Evolutionary conservation across 257 asterid species (phyloP).

Genomic region (Penstemon davidsonii): DNA sequence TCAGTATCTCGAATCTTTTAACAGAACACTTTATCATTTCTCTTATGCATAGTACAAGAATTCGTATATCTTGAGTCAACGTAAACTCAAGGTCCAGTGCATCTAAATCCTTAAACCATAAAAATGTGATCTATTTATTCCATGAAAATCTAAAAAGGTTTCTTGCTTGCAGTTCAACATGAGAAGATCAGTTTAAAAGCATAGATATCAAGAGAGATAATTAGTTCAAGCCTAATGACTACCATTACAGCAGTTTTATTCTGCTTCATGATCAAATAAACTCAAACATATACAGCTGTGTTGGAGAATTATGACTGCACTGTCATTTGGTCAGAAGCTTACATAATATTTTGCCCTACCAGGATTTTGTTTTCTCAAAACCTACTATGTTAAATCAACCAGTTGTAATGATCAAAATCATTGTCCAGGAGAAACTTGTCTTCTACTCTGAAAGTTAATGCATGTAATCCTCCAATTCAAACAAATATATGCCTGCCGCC

Average conservation of each 20-base stretch:
- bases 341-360: too few relatives aligned
- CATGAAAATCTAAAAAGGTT: neutral
- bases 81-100: neutral
- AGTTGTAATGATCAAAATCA: too few relatives aligned
- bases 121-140: neutral
- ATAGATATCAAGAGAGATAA: neutral
- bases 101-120: neutral
- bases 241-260: neutral
- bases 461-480: conserved; percentile 11
- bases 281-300: neutral
- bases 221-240: neutral
- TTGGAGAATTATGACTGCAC: too few relatives aligned
- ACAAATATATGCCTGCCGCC: neutral
- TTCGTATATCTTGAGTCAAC: neutral
- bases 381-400: too few relatives aligned
- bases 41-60: neutral
- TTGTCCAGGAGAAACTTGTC: too few relatives aligned
- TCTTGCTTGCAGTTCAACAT: conserved; percentile 1
- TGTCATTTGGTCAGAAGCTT: too few relatives aligned
- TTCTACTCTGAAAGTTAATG: too few relatives aligned
- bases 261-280: neutral
- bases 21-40: neutral
- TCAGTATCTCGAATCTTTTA: neutral
- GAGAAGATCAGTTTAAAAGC: too few relatives aligned
- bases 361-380: too few relatives aligned